These are phyloP conservation scores for Pyrenophora teres DNA, from an alignment of 2,329 filamentous ascomycete species.

Conservation along the genomic window DNA sequence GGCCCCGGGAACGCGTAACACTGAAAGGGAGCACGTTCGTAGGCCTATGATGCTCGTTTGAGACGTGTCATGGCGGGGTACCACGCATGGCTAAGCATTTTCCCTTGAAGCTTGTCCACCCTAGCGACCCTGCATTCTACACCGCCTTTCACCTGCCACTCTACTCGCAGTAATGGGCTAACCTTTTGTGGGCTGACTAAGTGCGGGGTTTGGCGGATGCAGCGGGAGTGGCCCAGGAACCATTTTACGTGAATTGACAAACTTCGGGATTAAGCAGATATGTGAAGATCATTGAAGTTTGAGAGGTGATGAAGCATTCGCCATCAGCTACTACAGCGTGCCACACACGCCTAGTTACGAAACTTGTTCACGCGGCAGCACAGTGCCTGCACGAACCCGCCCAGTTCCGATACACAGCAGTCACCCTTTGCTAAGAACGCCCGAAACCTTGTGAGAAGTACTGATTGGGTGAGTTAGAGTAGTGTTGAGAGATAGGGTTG, in stretches of 20 bases:
- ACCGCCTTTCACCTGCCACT: slow-evolving; percentile 10
- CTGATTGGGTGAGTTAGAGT: slow-evolving; percentile 9
- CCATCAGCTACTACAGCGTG: background rate
- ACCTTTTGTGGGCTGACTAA: background rate
- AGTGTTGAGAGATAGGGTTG: slow-evolving; percentile 11
- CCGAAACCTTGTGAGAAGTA: background rate
- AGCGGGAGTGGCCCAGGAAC: slow-evolving; percentile 6
- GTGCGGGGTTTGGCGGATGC: slow-evolving; percentile 1
- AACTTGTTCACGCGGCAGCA: background rate
- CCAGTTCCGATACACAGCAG: background rate
- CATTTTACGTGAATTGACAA: background rate
- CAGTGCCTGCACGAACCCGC: background rate
- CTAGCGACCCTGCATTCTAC: slow-evolving; percentile 1
- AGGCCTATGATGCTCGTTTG: slow-evolving; percentile 11
- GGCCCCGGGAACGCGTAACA: background rate
- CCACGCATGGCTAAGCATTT: slow-evolving; percentile 22
- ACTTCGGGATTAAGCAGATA: too few species aligned
- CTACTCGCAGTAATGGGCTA: background rate
- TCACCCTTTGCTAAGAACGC: background rate
- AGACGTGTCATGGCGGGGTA: slow-evolving; percentile 17
- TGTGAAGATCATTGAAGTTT: background rate
- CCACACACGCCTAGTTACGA: background rate
- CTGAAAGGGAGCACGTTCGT: background rate
- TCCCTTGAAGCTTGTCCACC: slow-evolving; percentile 25
- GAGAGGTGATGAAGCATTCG: background rate